Conservation (phyloP, 164 flowering plant species). For the Santalum album region DNA sequence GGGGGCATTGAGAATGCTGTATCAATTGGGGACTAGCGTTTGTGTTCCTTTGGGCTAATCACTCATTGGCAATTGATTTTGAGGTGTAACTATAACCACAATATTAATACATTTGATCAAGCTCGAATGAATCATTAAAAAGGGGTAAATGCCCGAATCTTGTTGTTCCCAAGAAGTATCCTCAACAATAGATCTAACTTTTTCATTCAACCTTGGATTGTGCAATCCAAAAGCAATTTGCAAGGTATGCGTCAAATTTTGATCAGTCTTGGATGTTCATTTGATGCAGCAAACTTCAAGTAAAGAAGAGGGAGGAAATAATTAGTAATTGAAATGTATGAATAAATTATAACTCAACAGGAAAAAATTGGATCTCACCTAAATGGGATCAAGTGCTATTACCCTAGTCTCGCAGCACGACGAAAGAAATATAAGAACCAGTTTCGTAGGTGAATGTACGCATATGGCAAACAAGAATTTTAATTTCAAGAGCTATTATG, state of each 20-base stretch:
- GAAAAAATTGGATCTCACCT: constrained; percentile 36
- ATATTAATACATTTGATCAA: neutral
- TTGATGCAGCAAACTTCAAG: constrained; percentile 86
- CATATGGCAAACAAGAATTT: constrained; percentile 93
- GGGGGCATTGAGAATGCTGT: too few relatives aligned
- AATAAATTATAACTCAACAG: neutral
- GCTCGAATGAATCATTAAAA: constrained; percentile 3
- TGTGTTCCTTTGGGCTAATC: too few relatives aligned
- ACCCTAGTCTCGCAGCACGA: constrained; percentile 98
- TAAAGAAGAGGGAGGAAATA: constrained; percentile 1
- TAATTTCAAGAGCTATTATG: too few relatives aligned
- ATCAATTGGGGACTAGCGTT: too few relatives aligned
- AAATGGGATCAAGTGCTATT: constrained; percentile 94
- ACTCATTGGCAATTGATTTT: too few relatives aligned
- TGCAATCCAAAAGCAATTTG: constrained; percentile 97
- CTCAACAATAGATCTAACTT: constrained; percentile 87
- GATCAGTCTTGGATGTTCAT: constrained; percentile 84
- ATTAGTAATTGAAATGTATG: neutral
- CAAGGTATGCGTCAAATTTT: constrained; percentile 80
- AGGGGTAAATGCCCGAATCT: constrained; percentile 95
- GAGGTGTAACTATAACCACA: too few relatives aligned
- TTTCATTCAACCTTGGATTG: constrained; percentile 94
- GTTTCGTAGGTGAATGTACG: constrained; percentile 94
- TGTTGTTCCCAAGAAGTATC: constrained; percentile 88
- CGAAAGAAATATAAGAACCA: constrained; percentile 95